A percentile compares a stretch with the other conserved stretches of the same genome.
Conservation (phyloP, 2,329 filamentous ascomycete species). For the Pseudogymnoascus sp. region DNA sequence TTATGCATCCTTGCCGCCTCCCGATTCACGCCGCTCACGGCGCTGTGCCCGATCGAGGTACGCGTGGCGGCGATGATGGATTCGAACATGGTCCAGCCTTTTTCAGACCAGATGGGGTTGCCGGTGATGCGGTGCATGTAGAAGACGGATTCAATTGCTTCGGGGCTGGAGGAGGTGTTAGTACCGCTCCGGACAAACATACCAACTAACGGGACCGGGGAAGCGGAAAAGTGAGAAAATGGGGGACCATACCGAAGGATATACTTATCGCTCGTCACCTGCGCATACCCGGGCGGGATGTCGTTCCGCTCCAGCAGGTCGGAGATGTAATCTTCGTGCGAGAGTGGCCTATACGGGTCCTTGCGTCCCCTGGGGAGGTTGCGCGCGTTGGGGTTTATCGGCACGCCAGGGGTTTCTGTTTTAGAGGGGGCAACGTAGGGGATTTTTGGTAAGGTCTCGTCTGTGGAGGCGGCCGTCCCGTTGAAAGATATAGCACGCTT, state of each 20-base stretch:
- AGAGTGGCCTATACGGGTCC: conserved; percentile 25
- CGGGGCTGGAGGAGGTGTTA: conserved; percentile 45
- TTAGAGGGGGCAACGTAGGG: conserved; percentile 10
- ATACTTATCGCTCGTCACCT: conserved; percentile 41
- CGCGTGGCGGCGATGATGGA: conserved; percentile 58
- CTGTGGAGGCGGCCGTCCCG: background rate
- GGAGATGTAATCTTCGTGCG: conserved; percentile 46
- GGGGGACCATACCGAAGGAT: conserved; percentile 48
- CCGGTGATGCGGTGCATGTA: conserved; percentile 87
- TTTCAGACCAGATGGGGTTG: conserved; percentile 63
- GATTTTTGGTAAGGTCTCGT: background rate
- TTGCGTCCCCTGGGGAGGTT: background rate
- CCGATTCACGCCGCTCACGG: conserved; percentile 54
- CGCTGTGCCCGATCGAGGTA: conserved; percentile 59
- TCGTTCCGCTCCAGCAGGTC: conserved; percentile 34
- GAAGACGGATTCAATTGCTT: conserved; percentile 82
- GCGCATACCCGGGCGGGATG: conserved; percentile 43
- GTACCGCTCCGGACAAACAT: no score
- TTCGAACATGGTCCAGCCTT: conserved; percentile 80
- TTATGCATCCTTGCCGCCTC: conserved; percentile 33
- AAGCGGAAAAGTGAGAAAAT: conserved; percentile 28
- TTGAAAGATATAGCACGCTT: background rate
- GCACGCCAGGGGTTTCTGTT: background rate
- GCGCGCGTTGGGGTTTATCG: background rate
- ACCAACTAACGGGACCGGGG: no score